A percentile compares a stretch with the other conserved stretches of the same genome.
phyloP scores from a whole-genome alignment of 768 basidiomycete species.

The Piloderma croceum region DNA sequence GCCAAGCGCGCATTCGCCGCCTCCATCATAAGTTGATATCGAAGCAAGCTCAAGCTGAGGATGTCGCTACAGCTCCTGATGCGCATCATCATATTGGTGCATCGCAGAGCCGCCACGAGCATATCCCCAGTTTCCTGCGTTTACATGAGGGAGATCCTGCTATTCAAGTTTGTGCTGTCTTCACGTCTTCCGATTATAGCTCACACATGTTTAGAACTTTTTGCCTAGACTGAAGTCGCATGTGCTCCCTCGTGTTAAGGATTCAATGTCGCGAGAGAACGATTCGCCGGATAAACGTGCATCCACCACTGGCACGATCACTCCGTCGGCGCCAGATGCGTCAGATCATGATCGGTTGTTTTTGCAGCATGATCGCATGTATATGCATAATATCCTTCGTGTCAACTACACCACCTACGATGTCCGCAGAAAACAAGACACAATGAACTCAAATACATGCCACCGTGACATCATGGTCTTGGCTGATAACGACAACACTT shows the following conservation, averaged over 20 bases:
- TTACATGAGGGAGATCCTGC: conserved; percentile 1
- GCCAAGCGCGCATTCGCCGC: neutral
- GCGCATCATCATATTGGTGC: neutral
- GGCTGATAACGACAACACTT: conserved; percentile 3
- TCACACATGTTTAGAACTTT: conserved; percentile 2
- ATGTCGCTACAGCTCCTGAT: neutral
- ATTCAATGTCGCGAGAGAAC: conserved; percentile 1
- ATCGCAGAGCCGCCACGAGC: neutral
- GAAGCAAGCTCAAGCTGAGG: neutral
- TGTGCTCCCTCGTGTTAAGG: conserved; percentile 5
- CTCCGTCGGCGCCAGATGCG: no score
- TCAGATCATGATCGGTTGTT: neutral
- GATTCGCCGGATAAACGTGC: no score
- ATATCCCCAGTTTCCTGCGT: neutral
- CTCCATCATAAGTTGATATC: neutral
- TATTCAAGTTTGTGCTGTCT: neutral
- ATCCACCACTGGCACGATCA: no score
- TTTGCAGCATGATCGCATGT: neutral
- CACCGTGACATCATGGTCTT: conserved; percentile 9
- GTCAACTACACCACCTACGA: conserved; percentile 20
- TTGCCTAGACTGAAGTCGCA: conserved; percentile 6
- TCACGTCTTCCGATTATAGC: neutral
- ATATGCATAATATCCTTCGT: conserved; percentile 5
- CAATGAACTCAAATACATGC: conserved; percentile 8
- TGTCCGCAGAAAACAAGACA: conserved; percentile 12